Conservation (phyloP, 2,329 filamentous ascomycete genomes). For the Aspergillus neoniger region DNA sequence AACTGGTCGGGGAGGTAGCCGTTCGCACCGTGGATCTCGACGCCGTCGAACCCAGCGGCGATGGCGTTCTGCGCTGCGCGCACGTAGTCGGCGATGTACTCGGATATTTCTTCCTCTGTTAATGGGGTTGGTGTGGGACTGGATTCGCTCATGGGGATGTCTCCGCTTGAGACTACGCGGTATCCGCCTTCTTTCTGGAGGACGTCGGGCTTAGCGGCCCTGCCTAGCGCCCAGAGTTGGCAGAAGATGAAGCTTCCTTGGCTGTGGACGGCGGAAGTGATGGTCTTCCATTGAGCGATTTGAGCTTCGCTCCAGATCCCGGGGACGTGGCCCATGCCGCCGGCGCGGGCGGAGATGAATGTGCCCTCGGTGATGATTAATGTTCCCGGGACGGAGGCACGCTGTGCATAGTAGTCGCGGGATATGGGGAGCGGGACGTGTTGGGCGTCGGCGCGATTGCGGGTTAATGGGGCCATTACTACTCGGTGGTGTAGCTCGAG, state of each 20-base stretch:
- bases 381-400: slow-evolving; percentile 54
- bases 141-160: slow-evolving; percentile 40
- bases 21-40: slow-evolving; percentile 50
- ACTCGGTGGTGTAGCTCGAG: slow-evolving; percentile 46
- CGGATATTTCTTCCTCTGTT: slow-evolving; percentile 42
- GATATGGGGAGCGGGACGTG: slow-evolving; percentile 44
- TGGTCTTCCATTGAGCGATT: slow-evolving; percentile 58
- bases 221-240: slow-evolving; percentile 63
- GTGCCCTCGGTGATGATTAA: slow-evolving; percentile 61
- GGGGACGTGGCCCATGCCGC: slow-evolving; percentile 54
- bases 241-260: slow-evolving; percentile 61
- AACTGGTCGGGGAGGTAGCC: slow-evolving; percentile 54
- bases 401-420: slow-evolving; percentile 51
- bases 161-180: slow-evolving; percentile 30
- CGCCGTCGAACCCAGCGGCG: slow-evolving; percentile 53
- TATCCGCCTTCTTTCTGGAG: slow-evolving; percentile 8
- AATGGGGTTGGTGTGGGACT: slow-evolving; percentile 28
- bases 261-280: slow-evolving; percentile 64
- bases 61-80: slow-evolving; percentile 52
- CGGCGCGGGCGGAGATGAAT: slow-evolving; percentile 49
- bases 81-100: slow-evolving; percentile 42
- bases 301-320: slow-evolving; percentile 59
- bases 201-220: slow-evolving; percentile 49
- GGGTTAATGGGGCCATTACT: slow-evolving; percentile 58
- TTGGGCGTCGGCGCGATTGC: slow-evolving; percentile 51